Percentiles rank a stretch among this genome's conserved stretches.
phyloP scores from a whole-genome alignment of 768 basidiomycete species.

The Exidia glandulosa region DNA sequence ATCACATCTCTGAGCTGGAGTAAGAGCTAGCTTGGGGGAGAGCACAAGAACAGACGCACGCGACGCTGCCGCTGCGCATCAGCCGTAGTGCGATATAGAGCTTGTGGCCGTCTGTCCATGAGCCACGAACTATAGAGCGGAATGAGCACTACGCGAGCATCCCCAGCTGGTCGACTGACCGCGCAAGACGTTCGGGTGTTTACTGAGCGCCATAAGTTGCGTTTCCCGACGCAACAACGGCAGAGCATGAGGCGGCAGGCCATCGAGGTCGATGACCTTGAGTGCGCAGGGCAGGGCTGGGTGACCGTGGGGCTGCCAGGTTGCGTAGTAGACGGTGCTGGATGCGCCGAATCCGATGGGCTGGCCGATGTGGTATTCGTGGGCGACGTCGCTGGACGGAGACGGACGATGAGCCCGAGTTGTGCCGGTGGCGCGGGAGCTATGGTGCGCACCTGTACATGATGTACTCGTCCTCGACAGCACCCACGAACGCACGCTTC shows the following conservation, averaged over 20 bases:
- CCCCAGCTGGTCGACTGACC: not conserved
- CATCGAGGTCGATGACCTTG: slow-evolving; percentile 84
- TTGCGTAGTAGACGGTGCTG: slow-evolving; percentile 78
- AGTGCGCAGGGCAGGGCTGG: slow-evolving; percentile 55
- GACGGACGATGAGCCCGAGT: not conserved
- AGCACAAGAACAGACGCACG: slow-evolving; percentile 11
- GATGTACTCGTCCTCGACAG: slow-evolving; percentile 76
- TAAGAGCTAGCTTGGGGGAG: not conserved
- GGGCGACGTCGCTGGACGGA: slow-evolving; percentile 44
- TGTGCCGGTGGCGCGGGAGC: not conserved
- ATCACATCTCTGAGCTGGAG: slow-evolving; percentile 44
- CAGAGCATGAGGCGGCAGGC: slow-evolving; percentile 59
- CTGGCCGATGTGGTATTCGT: slow-evolving; percentile 64
- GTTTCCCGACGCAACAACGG: slow-evolving; percentile 73
- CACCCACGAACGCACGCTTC: slow-evolving; percentile 47
- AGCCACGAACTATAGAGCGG: slow-evolving; percentile 50
- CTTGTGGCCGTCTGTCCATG: slow-evolving; percentile 77
- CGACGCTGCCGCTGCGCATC: slow-evolving; percentile 81
- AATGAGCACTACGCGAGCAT: not conserved
- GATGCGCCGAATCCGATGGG: slow-evolving; percentile 89
- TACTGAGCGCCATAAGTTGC: slow-evolving; percentile 82
- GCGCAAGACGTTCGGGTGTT: slow-evolving; percentile 87
- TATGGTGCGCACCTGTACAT: slow-evolving; percentile 50
- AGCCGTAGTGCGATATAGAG: slow-evolving; percentile 79
- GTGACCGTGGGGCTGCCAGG: slow-evolving; percentile 35